Evolutionary conservation across 2,329 filamentous ascomycete genomes (phyloP).

Genomic region (Aspergillus luchuensis): DNA sequence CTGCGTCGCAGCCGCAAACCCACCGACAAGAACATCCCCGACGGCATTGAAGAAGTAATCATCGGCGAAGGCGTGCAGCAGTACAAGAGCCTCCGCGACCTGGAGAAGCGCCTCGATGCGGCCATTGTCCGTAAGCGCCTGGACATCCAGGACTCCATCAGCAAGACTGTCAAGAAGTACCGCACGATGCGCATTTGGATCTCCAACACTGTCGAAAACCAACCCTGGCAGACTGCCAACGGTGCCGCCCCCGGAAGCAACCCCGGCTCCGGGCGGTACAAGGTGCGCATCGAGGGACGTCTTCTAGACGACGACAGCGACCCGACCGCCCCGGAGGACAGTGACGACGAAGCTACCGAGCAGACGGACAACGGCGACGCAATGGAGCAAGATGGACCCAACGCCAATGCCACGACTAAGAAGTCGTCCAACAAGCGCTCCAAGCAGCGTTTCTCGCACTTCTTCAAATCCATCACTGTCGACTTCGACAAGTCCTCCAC

Average conservation of each 20-base stretch:
- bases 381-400: constrained; percentile 63
- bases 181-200: constrained; percentile 92
- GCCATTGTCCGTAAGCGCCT: constrained; percentile 92
- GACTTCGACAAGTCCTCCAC: constrained; percentile 52
- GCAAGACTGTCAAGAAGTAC: constrained; percentile 73
- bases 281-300: constrained; percentile 87
- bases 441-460: constrained; percentile 50
- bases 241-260: constrained; percentile 58
- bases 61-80: constrained; percentile 79
- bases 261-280: constrained; percentile 58
- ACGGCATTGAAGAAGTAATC: constrained; percentile 79
- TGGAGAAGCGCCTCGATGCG: constrained; percentile 86
- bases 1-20: constrained; percentile 85
- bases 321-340: constrained; percentile 53
- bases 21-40: constrained; percentile 91
- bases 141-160: constrained; percentile 81
- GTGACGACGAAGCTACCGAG: constrained; percentile 46
- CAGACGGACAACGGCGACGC: constrained; percentile 45
- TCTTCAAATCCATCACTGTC: constrained; percentile 55
- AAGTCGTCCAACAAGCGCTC: constrained; percentile 31
- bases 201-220: constrained; percentile 89
- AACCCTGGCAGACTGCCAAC: constrained; percentile 90
- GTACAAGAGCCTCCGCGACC: constrained; percentile 80
- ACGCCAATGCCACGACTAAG: constrained; percentile 36
- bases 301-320: constrained; percentile 71